phyloP scores from a whole-genome alignment of 805 yeast species.

The Clavispora asparagi region DNA sequence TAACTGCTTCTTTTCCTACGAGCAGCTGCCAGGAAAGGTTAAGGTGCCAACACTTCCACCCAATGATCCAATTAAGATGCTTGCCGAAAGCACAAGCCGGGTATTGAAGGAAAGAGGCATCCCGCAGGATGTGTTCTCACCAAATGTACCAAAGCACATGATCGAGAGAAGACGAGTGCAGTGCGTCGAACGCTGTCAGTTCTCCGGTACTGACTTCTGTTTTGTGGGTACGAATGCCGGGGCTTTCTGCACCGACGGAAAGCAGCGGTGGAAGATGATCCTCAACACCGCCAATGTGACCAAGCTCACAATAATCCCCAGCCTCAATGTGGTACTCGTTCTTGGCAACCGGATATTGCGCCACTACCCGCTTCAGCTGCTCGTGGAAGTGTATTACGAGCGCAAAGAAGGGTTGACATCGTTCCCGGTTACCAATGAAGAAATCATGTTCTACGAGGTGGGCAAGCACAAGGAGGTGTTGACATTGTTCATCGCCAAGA shows the following conservation, averaged over 20 bases:
- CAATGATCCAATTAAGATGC: constrained; percentile 45
- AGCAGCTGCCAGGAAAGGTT: constrained; percentile 43
- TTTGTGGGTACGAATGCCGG: constrained; percentile 64
- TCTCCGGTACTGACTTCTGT: constrained; percentile 40
- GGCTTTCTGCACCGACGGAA: constrained; percentile 46
- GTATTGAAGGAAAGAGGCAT: constrained; percentile 20
- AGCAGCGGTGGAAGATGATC: constrained; percentile 55
- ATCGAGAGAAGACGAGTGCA: constrained; percentile 33
- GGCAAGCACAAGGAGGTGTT: constrained; percentile 65
- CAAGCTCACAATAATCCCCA: constrained; percentile 57
- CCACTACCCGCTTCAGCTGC: constrained; percentile 57
- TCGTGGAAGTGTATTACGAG: constrained; percentile 55
- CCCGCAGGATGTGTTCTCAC: constrained; percentile 20
- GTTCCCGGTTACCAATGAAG: constrained; percentile 44
- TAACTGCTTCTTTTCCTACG: constrained; percentile 61
- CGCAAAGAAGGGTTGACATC: constrained; percentile 38
- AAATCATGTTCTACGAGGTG: constrained; percentile 53
- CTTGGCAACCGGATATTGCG: constrained; percentile 55
- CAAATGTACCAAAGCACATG: not conserved
- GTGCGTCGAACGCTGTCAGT: constrained; percentile 43
- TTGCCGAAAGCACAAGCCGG: constrained; percentile 18
- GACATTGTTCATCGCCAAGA: constrained; percentile 54
- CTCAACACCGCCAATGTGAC: constrained; percentile 47
- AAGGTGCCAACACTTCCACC: constrained; percentile 51
- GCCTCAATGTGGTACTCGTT: constrained; percentile 51